Conservation (phyloP, 2,329 filamentous ascomycete species). For the Fusarium sp. region DNA sequence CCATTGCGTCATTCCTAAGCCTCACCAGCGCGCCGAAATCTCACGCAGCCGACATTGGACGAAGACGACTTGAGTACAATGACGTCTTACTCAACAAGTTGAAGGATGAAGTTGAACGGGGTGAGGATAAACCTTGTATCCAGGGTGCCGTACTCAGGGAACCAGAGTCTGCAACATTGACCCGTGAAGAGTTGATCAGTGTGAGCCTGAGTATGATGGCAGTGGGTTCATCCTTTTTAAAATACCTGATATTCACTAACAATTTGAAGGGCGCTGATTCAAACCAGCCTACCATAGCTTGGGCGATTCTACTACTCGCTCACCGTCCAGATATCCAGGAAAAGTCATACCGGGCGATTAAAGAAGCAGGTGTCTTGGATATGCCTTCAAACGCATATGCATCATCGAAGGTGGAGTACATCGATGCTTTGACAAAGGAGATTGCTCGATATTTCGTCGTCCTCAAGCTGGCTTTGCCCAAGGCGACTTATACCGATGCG, state of each 20-base stretch:
- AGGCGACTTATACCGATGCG: conserved; percentile 54
- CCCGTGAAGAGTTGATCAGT: conserved; percentile 74
- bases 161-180: conserved; percentile 71
- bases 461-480: conserved; percentile 73
- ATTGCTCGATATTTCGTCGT: conserved; percentile 74
- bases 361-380: neutral
- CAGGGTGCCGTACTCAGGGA: conserved; percentile 76
- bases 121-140: conserved; percentile 75
- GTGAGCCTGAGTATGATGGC: conserved; percentile 72
- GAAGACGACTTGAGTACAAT: conserved; percentile 35
- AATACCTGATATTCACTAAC: neutral
- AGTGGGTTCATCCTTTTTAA: neutral
- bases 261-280: conserved; percentile 42
- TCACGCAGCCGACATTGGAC: conserved; percentile 32
- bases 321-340: conserved; percentile 45
- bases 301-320: conserved; percentile 45
- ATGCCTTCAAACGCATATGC: conserved; percentile 18
- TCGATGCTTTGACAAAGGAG: conserved; percentile 74
- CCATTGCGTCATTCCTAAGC: neutral
- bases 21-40: neutral
- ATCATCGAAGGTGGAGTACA: conserved; percentile 70
- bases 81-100: conserved; percentile 32
- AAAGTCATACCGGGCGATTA: conserved; percentile 29
- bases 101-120: conserved; percentile 51
- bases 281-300: conserved; percentile 43